Percentiles rank a stretch among this genome's conserved stretches.
Evolutionary conservation across 2,329 filamentous ascomycete species (phyloP).

Genomic region (Pseudocercospora eumusae): DNA sequence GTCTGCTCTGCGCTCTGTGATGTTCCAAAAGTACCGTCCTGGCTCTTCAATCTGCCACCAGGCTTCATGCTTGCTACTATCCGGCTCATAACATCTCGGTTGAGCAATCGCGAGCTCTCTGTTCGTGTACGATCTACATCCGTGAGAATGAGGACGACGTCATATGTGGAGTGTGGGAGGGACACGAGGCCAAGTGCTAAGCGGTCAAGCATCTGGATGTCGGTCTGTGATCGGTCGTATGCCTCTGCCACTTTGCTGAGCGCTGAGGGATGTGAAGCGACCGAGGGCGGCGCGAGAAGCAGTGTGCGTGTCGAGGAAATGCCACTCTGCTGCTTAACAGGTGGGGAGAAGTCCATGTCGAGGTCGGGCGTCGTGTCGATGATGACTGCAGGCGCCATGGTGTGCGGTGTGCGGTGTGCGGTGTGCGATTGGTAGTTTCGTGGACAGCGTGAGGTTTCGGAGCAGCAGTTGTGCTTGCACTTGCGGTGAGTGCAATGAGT

Average conservation of each 20-base stretch:
- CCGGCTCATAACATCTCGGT: slow-evolving; percentile 66
- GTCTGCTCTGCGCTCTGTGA: slow-evolving; percentile 56
- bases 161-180: slow-evolving; percentile 76
- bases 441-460: background rate
- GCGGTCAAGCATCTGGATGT: slow-evolving; percentile 97
- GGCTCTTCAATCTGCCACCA: slow-evolving; percentile 67
- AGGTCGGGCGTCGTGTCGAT: slow-evolving; percentile 45
- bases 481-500: background rate
- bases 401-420: slow-evolving; percentile 5
- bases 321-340: slow-evolving; percentile 31
- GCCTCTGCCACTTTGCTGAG: slow-evolving; percentile 69
- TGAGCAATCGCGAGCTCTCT: slow-evolving; percentile 67
- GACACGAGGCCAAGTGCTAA: slow-evolving; percentile 77
- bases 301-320: slow-evolving; percentile 62
- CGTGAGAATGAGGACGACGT: slow-evolving; percentile 78
- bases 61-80: slow-evolving; percentile 71
- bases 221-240: slow-evolving; percentile 74
- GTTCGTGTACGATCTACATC: slow-evolving; percentile 68
- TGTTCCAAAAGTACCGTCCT: slow-evolving; percentile 63
- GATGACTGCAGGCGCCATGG: slow-evolving; percentile 44
- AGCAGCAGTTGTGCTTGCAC: background rate
- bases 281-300: slow-evolving; percentile 84
- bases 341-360: slow-evolving; percentile 33
- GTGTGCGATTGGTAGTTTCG: background rate
- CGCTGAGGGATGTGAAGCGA: slow-evolving; percentile 80